These are phyloP conservation scores for Agastache rugosa DNA, from an alignment of 257 asterid genomes.

Conservation along the genomic window DNA sequence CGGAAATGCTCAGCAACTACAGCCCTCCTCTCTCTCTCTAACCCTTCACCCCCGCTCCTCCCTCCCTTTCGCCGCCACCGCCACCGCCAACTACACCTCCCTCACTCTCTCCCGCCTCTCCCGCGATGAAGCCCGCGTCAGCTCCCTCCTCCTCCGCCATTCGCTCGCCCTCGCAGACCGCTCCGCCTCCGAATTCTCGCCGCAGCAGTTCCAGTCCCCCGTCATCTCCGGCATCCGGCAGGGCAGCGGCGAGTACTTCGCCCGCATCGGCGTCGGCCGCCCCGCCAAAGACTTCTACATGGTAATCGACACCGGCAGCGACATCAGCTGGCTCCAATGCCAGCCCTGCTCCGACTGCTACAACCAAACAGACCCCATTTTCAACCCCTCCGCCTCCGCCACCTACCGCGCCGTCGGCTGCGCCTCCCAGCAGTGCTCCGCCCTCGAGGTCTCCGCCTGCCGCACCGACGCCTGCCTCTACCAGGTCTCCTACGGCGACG, in stretches of 20 bases:
- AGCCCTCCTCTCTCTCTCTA: slow-evolving; percentile 31
- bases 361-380: slow-evolving; percentile 72
- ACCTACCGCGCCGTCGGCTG: slow-evolving; percentile 56
- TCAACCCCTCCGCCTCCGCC: slow-evolving; percentile 58
- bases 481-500: slow-evolving; percentile 81
- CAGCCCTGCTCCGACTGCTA: slow-evolving; percentile 75
- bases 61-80: slow-evolving; percentile 12
- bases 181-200: slow-evolving; percentile 34
- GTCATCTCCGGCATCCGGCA: slow-evolving; percentile 61
- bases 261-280: slow-evolving; percentile 71
- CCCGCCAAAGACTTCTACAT: slow-evolving; percentile 57
- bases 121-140: slow-evolving; percentile 62
- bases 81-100: slow-evolving; percentile 49
- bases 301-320: slow-evolving; percentile 79
- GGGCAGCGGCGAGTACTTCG: slow-evolving; percentile 88
- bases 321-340: slow-evolving; percentile 85
- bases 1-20: neutral
- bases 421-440: slow-evolving; percentile 49
- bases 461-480: slow-evolving; percentile 53
- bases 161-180: slow-evolving; percentile 40
- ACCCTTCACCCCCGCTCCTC: slow-evolving; percentile 67
- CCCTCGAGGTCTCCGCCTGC: slow-evolving; percentile 62
- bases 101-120: slow-evolving; percentile 63
- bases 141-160: slow-evolving; percentile 45
- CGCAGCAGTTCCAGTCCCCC: slow-evolving; percentile 60